Conservation (phyloP, 345 rosid species). For the Adansonia digitata region DNA sequence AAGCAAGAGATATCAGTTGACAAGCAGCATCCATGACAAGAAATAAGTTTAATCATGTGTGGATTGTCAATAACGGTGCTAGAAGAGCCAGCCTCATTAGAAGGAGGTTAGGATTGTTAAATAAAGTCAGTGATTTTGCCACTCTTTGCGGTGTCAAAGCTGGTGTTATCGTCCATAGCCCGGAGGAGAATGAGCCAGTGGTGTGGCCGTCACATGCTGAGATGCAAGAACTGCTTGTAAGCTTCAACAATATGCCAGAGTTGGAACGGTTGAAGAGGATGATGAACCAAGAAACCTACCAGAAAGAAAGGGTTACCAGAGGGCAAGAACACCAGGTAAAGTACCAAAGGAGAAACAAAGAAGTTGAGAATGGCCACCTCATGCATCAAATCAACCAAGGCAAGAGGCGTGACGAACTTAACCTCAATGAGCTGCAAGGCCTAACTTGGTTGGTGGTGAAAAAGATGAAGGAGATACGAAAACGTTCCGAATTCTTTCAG, state of each 20-base stretch:
- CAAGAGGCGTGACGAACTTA: conserved; percentile 3
- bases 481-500: conserved; percentile 9
- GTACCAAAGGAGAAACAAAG: conserved; percentile 14
- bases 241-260: conserved; percentile 22
- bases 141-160: conserved; percentile 34
- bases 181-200: conserved; percentile 30
- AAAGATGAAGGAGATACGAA: conserved; percentile 17
- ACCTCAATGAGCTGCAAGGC: background rate
- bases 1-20: background rate
- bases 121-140: conserved; percentile 42
- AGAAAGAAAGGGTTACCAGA: conserved; percentile 22
- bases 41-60: conserved; percentile 40
- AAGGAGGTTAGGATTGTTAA: conserved; percentile 36
- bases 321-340: conserved; percentile 17
- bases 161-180: conserved; percentile 30
- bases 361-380: conserved; percentile 8
- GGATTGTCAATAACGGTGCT: conserved; percentile 32
- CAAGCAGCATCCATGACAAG: conserved; percentile 27
- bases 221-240: conserved; percentile 13
- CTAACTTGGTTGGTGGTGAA: conserved; percentile 23
- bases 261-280: conserved; percentile 28
- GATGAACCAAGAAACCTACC: conserved; percentile 32
- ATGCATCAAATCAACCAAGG: conserved; percentile 20
- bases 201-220: conserved; percentile 28
- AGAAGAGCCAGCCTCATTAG: conserved; percentile 45